Evolutionary conservation across 345 rosid species (phyloP), one percentile per base, ranked within the genome.

Genomic region (Euphorbia peplus): DNA sequence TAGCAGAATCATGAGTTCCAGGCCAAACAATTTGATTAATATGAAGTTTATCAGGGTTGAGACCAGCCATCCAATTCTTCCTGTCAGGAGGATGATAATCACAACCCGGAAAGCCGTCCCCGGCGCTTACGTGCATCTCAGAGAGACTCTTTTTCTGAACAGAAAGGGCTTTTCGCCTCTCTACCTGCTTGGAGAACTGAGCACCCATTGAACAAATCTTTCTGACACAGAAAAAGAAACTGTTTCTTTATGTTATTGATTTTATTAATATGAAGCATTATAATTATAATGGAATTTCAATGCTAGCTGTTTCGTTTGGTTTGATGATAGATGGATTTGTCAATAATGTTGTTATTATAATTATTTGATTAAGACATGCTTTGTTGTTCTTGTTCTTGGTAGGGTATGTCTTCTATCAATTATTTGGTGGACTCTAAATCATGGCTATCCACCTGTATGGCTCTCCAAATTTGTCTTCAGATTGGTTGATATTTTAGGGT

Each of bases 1-100:
- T 91, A 18, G 99, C 99, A 0, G 97, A 89, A 72, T 95, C 93
- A 47, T 95, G 99, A 0, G 98, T 90, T 8, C 98, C 99, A 0
- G 99, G 99, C 99, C 99, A 95, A 6, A 95, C 93, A 65, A 95
- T 86, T 81, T 85, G 69, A 80, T 88, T 81, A 19, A 88, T 69
- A 1, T 70, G 97, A 62, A 92, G 70, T 67, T 81, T 90, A 1
- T 72, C 85, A 2, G 91, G 89, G 37, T 78, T 73, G 5, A 95
- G 81, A 22, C 75, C 80, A 7, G 63, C 63, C 93, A 95, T 95
- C 99, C 99, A 95, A 29, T 60, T 87, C 69, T 92, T 91, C 8
- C 90, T 73, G 69, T 88, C 97, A 0, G 80, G 46, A 0, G 92
- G 87, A 8, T 26, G 73, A 71, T 88, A 88, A 41, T 91, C 93